Conservation (phyloP, 2,329 filamentous ascomycete species). For the Domatiomyces catenatus region DNA sequence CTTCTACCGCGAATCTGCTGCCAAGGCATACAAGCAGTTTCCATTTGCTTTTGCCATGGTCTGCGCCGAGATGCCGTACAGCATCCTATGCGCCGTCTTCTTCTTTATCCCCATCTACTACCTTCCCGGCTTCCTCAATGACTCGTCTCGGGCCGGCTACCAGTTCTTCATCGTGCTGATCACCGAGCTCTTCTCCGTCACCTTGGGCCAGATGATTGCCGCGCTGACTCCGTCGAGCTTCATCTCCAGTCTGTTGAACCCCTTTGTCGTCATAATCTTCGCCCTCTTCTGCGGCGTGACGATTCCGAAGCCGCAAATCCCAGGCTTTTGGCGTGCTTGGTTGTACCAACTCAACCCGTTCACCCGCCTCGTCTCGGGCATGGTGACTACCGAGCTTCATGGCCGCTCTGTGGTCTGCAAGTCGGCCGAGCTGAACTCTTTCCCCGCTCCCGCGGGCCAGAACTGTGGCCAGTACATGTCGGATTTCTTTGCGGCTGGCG, state of each 20-base stretch:
- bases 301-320: constrained; percentile 48
- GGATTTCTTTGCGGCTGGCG: constrained; percentile 55
- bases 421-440: constrained; percentile 43
- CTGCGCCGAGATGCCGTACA: constrained; percentile 55
- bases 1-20: constrained; percentile 71
- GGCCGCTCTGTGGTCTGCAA: constrained; percentile 39
- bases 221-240: constrained; percentile 70
- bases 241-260: constrained; percentile 66
- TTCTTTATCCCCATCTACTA: constrained; percentile 70
- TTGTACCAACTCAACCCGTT: constrained; percentile 51
- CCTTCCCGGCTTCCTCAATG: constrained; percentile 52
- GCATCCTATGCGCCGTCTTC: constrained; percentile 47
- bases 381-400: constrained; percentile 48
- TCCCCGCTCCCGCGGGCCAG: constrained; percentile 48
- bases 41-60: constrained; percentile 62
- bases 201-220: constrained; percentile 72
- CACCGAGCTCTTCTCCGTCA: constrained; percentile 60
- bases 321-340: constrained; percentile 20
- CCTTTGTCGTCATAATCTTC: constrained; percentile 71
- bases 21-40: constrained; percentile 70
- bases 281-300: constrained; percentile 64
- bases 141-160: constrained; percentile 53
- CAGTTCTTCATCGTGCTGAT: constrained; percentile 64
- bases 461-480: constrained; percentile 59
- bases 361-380: constrained; percentile 57